Evolutionary conservation across 164 flowering plant species (phyloP), one percentile per base, ranked within the genome.

Genomic region (Saururus chinensis): DNA sequence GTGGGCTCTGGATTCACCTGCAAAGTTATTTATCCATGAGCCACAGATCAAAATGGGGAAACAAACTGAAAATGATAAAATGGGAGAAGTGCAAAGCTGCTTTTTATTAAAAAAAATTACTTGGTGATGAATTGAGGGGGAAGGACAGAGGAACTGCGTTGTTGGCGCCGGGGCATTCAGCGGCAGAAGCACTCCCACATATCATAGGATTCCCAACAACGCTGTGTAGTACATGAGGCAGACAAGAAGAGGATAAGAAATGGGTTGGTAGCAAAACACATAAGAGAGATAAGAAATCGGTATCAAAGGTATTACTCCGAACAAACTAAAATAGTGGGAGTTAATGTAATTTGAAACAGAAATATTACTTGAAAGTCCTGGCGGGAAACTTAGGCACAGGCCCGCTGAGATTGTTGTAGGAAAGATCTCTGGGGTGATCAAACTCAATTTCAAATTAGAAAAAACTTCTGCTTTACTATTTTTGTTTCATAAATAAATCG

Each of bases 341-440:
- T 40, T 25, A 56, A 51, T 52, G 14, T 24, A 55, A 51, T 30
- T 52, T 42, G 49, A 42, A 42, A 37, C 56, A 65, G 61, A 35
- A 53, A 21, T 0, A 71, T 66, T 79, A 92, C 96, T 82, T 87
- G 82, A 92, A 92, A 59, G 95, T 84, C 73, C 87, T 84, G 56
- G 88, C 86, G 30, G 95, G 81, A 65, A 82, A 82, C 67, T 77
- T 81, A 40, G 98, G 95, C 40, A 87, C 75, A 41, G 89, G 93
- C 58, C 95, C 93, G 72, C 79, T 84, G 68, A 92, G 91, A 74
- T 89, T 89, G 74, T 92, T 92, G 70, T 65, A 89, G 61, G 98
- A 92, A 77, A 92, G 71, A 74, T 92, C 98, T 81, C 96, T 92
- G 76, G 73, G 70, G 63, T 53, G 17, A 58, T 19, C 56, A 23